These are phyloP conservation scores for Aspergillus nanangensis DNA, from an alignment of 495 filamentous ascomycete genomes.

Conservation along the genomic window DNA sequence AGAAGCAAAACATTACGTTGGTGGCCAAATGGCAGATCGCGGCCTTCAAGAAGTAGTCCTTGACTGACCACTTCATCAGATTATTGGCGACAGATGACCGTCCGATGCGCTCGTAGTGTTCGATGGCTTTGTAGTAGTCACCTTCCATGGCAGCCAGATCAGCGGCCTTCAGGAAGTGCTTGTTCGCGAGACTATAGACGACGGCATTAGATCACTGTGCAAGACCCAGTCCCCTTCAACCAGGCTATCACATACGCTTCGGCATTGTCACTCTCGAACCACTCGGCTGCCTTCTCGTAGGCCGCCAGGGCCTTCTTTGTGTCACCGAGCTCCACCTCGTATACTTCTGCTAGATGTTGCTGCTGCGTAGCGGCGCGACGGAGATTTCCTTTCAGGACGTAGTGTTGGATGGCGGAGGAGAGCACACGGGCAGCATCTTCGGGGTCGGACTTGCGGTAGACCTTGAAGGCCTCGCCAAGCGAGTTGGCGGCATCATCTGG, in stretches of 20 bases:
- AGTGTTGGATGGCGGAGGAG: slow-evolving; percentile 69
- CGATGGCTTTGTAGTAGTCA: slow-evolving; percentile 77
- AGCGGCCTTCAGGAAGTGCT: slow-evolving; percentile 81
- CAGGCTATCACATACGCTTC: slow-evolving; percentile 55
- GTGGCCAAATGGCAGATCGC: slow-evolving; percentile 78
- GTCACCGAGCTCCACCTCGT: slow-evolving; percentile 75
- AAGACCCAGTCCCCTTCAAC: not conserved
- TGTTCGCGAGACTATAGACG: slow-evolving; percentile 69
- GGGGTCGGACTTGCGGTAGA: slow-evolving; percentile 76
- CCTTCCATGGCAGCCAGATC: slow-evolving; percentile 76
- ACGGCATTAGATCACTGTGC: slow-evolving; percentile 3
- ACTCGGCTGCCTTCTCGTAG: slow-evolving; percentile 77
- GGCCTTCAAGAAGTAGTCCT: slow-evolving; percentile 89
- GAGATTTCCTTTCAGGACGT: slow-evolving; percentile 79
- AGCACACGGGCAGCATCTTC: slow-evolving; percentile 74
- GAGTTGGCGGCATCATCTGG: slow-evolving; percentile 85
- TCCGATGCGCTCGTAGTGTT: slow-evolving; percentile 77
- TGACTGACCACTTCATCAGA: slow-evolving; percentile 85
- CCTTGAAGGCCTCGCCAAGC: slow-evolving; percentile 74
- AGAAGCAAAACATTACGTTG: slow-evolving; percentile 35
- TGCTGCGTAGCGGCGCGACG: slow-evolving; percentile 83
- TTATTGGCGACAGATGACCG: slow-evolving; percentile 67
- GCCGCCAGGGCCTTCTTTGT: slow-evolving; percentile 68
- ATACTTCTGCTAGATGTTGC: slow-evolving; percentile 78
- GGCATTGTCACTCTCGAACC: slow-evolving; percentile 86